Percentiles rank a stretch among this genome's conserved stretches.
These are phyloP conservation scores for Achlya hypogyna DNA, from an alignment of 352 stramenopile species.

Conservation along the genomic window DNA sequence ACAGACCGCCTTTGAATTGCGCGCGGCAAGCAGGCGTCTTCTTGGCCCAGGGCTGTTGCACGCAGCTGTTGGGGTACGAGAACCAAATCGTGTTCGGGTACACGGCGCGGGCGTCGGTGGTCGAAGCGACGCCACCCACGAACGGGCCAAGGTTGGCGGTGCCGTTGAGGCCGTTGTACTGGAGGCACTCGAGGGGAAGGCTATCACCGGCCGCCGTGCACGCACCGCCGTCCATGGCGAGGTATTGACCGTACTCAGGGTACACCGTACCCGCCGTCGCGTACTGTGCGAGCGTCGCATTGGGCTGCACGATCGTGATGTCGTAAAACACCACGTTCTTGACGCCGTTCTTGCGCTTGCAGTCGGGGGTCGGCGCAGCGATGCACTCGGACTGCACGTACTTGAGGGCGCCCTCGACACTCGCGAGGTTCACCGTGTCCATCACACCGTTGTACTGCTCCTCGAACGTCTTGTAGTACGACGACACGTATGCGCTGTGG, in stretches of 20 bases:
- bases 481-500: conserved; percentile 17
- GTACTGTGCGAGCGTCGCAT: conserved; percentile 32
- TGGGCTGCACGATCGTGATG: conserved; percentile 39
- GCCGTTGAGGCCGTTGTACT: conserved; percentile 38
- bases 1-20: conserved; percentile 48
- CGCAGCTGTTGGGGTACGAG: conserved; percentile 71
- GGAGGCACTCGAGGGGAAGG: conserved; percentile 31
- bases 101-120: conserved; percentile 21
- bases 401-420: conserved; percentile 65
- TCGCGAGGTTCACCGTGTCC: conserved; percentile 63
- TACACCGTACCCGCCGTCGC: conserved; percentile 18
- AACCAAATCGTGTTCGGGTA: conserved; percentile 74
- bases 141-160: conserved; percentile 34
- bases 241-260: conserved; percentile 38
- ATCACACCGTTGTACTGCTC: conserved; percentile 37
- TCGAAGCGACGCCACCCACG: conserved; percentile 29
- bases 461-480: conserved; percentile 36
- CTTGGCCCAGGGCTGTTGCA: conserved; percentile 36
- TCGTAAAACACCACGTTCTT: conserved; percentile 66
- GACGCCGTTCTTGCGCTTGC: conserved; percentile 60
- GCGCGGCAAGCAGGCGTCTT: conserved; percentile 51
- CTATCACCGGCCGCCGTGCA: conserved; percentile 24
- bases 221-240: conserved; percentile 23
- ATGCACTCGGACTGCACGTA: conserved; percentile 75
- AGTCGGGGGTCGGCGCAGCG: conserved; percentile 28